Base-by-base conservation (phyloP, 148 eudicot species). In the Rhododendron mucronatum region DNA sequence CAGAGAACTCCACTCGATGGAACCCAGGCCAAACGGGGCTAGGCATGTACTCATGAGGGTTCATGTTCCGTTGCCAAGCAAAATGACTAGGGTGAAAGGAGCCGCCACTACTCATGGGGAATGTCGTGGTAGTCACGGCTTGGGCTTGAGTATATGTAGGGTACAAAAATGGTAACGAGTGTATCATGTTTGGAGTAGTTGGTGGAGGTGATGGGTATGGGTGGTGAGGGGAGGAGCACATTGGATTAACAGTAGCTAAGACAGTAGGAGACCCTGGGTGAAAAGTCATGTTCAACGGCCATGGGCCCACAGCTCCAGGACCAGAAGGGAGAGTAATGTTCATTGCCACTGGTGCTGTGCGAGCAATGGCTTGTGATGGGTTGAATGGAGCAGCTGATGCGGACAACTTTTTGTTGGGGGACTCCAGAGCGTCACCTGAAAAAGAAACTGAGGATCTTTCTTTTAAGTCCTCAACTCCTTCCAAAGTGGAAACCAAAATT, bases 321-420 rank as follows among this genome's bases (percentile, higher is more conserved):
- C 93, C 93, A 88, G 95, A 84, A 85, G 94, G 93, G 84, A 90
- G 89, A 87, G 90, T 88, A 84, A 93, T 87, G 86, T 90, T 95
- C 91, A 93, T 67, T 21, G 98, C 91, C 85, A 92, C 30, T 33
- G 98, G 92, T 55, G 91, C 88, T 37, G 90, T 89, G 63, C 94
- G 95, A 1, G 90, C 74, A 78, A 87, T 79, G 59, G 87, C 85
- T 69, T 92, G 86, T 83, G 99, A 86, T 71, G 99, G 99, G 83
- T 89, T 95, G 89, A 90, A 96, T 28, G 99, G 99, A 82, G 98
- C 91, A 65, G 99, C 99, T 47, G 96, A 93, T 78, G 99, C 99
- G n/a, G 98, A 97, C 85, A 97, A 86, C 90, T 95, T 97, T 91
- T 92, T 95, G 88, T 89, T 90, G 15, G 94, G 85, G 5, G 87